phyloP scores from a whole-genome alignment of 2,329 filamentous ascomycete genomes.

The Xylariaceae sp. region DNA sequence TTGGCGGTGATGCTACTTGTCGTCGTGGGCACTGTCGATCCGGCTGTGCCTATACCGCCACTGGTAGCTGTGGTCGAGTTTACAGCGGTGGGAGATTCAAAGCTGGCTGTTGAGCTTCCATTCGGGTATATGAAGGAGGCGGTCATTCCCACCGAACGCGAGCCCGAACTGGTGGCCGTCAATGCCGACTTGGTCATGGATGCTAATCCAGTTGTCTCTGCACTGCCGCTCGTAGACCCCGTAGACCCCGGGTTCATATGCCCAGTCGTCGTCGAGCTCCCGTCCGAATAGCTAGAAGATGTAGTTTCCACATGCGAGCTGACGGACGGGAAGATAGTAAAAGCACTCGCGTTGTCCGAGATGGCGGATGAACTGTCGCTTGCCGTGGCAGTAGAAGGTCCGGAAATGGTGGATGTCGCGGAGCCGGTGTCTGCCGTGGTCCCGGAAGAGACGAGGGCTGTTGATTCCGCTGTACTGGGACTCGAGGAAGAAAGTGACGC shows the following conservation, averaged over 20 bases:
- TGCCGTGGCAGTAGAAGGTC: neutral
- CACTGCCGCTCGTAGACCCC: neutral
- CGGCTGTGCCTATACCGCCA: neutral
- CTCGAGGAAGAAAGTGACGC: neutral
- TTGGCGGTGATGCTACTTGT: neutral
- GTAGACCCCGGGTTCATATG: neutral
- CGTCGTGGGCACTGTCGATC: neutral
- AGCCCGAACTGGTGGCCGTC: neutral
- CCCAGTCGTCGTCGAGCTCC: neutral
- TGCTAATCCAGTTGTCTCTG: neutral
- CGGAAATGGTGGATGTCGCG: neutral
- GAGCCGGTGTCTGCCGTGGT: neutral
- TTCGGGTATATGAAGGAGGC: too few species aligned
- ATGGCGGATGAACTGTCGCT: neutral
- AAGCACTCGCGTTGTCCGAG: neutral
- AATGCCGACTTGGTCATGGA: neutral
- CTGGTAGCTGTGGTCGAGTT: neutral
- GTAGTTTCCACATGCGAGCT: neutral
- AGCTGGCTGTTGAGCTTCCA: too few species aligned
- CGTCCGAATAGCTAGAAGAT: neutral
- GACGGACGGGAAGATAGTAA: neutral
- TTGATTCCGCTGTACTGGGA: neutral
- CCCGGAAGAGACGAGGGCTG: neutral
- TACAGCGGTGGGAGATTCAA: too few species aligned
- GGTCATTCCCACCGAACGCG: too few species aligned